These are phyloP conservation scores for Ichthyophthirius multifiliis DNA, from an alignment of 169 alveolate genomes.

Conservation along the genomic window DNA sequence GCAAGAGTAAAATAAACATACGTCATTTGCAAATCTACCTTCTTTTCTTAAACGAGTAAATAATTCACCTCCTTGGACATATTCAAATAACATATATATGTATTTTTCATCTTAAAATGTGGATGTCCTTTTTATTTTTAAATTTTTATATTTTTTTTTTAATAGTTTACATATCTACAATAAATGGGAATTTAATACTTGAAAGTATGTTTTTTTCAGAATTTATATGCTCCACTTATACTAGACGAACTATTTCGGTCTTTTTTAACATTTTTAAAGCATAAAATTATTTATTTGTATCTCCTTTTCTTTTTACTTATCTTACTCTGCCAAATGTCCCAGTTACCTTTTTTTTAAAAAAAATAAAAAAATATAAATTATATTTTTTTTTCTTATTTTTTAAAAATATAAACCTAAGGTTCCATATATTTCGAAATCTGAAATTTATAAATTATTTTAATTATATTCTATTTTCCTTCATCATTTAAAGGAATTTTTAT, in stretches of 20 bases:
- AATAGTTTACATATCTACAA: conserved; percentile 85
- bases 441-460: conserved; percentile 4
- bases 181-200: conserved; percentile 93
- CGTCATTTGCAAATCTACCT: conserved; percentile 91
- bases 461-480: not conserved
- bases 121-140: conserved; percentile 42
- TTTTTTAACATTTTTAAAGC: conserved; percentile 77
- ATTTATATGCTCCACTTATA: conserved; percentile 91
- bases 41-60: conserved; percentile 90
- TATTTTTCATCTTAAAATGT: conserved; percentile 90
- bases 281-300: conserved; percentile 49
- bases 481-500: conserved; percentile 20
- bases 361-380: not conserved
- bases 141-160: not conserved
- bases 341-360: conserved; percentile 38
- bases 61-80: conserved; percentile 96
- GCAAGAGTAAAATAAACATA: conserved; percentile 93
- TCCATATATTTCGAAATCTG: conserved; percentile 51
- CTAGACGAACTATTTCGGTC: conserved; percentile 64
- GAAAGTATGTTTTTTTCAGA: conserved; percentile 93
- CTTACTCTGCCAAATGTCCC: conserved; percentile 82
- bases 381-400: not conserved
- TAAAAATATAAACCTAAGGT: conserved; percentile 39
- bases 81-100: conserved; percentile 92
- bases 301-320: conserved; percentile 57